Percentiles rank a stretch among this genome's conserved stretches.
Evolutionary conservation across 1,284 basidiomycete genomes (phyloP).

Genomic region (Boletus holoroseus): DNA sequence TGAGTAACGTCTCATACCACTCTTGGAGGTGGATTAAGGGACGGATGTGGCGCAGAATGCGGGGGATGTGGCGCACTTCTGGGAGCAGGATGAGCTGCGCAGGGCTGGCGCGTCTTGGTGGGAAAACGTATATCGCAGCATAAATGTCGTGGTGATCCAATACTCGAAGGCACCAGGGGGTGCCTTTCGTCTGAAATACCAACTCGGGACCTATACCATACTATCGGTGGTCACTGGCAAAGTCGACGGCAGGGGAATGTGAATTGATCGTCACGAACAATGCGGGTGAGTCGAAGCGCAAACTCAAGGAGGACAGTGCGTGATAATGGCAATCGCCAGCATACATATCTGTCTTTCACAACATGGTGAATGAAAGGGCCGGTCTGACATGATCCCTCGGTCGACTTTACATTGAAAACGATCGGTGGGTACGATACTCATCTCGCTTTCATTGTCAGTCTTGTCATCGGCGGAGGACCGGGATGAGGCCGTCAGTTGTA

Average conservation of each 20-base stretch:
- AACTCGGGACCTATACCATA: not conserved
- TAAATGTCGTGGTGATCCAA: conserved; percentile 1
- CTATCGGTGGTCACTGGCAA: not conserved
- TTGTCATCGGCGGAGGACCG: not conserved
- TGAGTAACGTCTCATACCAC: conserved; percentile 33
- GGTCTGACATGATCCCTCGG: not conserved
- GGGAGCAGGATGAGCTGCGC: conserved; percentile 34
- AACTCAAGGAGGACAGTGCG: not conserved
- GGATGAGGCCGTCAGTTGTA: not conserved
- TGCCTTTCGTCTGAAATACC: not conserved
- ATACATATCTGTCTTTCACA: not conserved
- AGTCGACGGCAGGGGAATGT: not conserved
- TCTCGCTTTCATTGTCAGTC: not conserved
- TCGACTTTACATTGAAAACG: not conserved
- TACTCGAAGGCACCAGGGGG: not conserved
- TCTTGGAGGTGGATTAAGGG: conserved; percentile 40
- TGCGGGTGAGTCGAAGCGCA: not conserved
- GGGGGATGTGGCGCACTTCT: conserved; percentile 36
- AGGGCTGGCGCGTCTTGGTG: conserved; percentile 4
- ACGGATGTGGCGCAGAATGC: conserved; percentile 46
- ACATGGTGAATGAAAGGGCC: not conserved
- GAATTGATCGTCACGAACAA: not conserved
- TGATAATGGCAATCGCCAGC: not conserved
- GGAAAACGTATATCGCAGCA: not conserved
- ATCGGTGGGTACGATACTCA: not conserved